Evolutionary conservation across 345 rosid species (phyloP), one percentile per base, ranked within the genome.

Genomic region (Atalantia buxifolia): DNA sequence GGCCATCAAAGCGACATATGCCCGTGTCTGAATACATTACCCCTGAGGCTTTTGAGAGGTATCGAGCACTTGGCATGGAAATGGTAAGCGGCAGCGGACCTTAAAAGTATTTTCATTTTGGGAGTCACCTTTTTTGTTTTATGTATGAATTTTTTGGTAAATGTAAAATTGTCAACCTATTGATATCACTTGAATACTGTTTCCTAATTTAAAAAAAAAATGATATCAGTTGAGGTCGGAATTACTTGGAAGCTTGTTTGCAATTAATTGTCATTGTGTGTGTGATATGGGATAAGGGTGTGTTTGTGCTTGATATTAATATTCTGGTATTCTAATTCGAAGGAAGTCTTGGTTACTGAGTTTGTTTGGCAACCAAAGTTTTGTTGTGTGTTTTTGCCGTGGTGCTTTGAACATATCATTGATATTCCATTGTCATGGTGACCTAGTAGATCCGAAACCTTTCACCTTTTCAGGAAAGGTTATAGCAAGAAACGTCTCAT

Each of bases 1-100:
- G 99, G 85, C 99, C 98, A 0, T 94, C 99, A 25, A 97, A 92
- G 84, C 95, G 97, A 42, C 99, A 94, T 76, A 97, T 94, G 99
- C 97, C 95, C 0, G 98, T 94, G 16, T 90, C 95, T 78, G 99
- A 94, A 80, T 97, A 94, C 81, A 91, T 94, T 70, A 92, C 98
- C 0, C 98, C 99, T 14, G 93, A 92, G 72, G 99, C 99, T 71
- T 96, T 97, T 75, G 95, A 93, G 76, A 92, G 88, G 80, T 97
- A 97, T 78, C 91, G 84, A 74, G 76, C 77, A 63, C 89, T 93
- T 78, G 99, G 98, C 90, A 86, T 88, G 95, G 98, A 94, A 82
- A 97, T 97, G 99, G 99, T 96, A 91, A 45, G 77, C 74, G 25
- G 59, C 68, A n/a, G 30, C 66, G 59, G 72, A 18, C 16, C 62